Percentiles rank a stretch among this genome's conserved stretches.
Evolutionary conservation across 1,284 basidiomycete genomes (phyloP).

Genomic region (Somion occarium): DNA sequence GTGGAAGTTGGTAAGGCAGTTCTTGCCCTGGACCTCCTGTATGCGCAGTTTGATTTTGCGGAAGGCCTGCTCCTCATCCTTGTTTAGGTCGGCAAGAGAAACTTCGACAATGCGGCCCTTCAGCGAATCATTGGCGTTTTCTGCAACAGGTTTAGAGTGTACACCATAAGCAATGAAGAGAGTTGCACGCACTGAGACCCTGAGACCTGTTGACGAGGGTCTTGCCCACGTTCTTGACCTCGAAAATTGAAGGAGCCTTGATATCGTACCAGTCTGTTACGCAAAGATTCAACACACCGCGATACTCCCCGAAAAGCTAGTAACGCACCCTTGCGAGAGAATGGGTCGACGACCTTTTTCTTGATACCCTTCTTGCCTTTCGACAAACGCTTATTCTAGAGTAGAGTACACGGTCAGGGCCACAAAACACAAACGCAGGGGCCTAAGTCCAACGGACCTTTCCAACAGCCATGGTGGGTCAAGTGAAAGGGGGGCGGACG

Average conservation of each 20-base stretch:
- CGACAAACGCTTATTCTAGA: constrained; percentile 95
- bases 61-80: constrained; percentile 99
- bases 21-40: constrained; percentile 98
- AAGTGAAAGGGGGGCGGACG: constrained; percentile 34
- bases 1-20: constrained; percentile 99
- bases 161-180: not conserved
- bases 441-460: constrained; percentile 51
- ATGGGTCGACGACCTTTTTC: constrained; percentile 99
- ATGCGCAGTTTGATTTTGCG: constrained; percentile 99
- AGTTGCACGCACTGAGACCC: constrained; percentile 81
- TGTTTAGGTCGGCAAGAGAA: constrained; percentile 97
- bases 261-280: constrained; percentile 96
- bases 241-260: constrained; percentile 98
- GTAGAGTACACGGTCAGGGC: constrained; percentile 10
- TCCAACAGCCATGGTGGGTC: constrained; percentile 82
- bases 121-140: constrained; percentile 98
- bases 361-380: constrained; percentile 99
- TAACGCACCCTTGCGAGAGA: constrained; percentile 90
- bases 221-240: constrained; percentile 96
- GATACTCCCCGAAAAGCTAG: constrained; percentile 5
- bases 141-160: constrained; percentile 35
- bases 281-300: not conserved
- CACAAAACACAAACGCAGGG: not conserved
- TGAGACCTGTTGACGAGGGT: constrained; percentile 98
- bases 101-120: constrained; percentile 97